A percentile compares a stretch with the other conserved stretches of the same genome.
Evolutionary conservation across 306 rosid genomes (phyloP).

Genomic region (Vicia faba): DNA sequence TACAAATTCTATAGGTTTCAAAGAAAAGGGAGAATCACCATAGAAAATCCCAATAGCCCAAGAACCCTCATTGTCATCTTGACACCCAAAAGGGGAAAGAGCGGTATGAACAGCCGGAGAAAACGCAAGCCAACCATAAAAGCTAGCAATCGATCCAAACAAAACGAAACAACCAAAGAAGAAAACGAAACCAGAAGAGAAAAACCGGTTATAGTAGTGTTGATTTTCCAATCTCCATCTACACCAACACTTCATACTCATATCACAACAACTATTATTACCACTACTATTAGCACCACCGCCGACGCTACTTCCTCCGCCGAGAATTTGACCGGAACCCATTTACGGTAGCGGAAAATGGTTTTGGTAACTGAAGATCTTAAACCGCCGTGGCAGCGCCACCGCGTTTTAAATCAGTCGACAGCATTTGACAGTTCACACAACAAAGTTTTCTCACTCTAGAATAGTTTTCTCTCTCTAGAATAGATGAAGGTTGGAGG

Average conservation of each 20-base stretch:
- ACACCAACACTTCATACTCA: conserved; percentile 64
- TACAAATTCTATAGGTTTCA: conserved; percentile 84
- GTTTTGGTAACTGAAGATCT: conserved; percentile 31
- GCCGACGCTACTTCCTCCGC: conserved; percentile 18
- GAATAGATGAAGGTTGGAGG: conserved; percentile 10
- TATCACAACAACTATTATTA: conserved; percentile 50
- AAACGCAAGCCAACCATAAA: conserved; percentile 83
- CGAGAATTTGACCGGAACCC: conserved; percentile 63
- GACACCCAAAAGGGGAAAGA: conserved; percentile 64
- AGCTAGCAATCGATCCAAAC: conserved; percentile 75
- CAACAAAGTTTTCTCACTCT: neutral
- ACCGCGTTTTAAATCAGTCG: conserved; percentile 26
- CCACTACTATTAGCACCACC: conserved; percentile 36
- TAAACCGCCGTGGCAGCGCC: conserved; percentile 40
- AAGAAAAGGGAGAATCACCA: conserved; percentile 85
- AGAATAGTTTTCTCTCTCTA: conserved; percentile 1
- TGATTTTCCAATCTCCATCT: conserved; percentile 56
- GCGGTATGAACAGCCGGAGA: conserved; percentile 60
- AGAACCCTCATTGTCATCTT: conserved; percentile 94
- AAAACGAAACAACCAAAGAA: conserved; percentile 75
- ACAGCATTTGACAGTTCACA: conserved; percentile 41
- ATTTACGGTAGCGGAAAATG: conserved; percentile 40
- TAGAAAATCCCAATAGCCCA: conserved; percentile 96
- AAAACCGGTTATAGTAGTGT: conserved; percentile 51
- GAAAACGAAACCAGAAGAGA: conserved; percentile 75